Base-by-base conservation (phyloP, 2,329 filamentous ascomycete species). In the Hymenoscyphus fructigenus region DNA sequence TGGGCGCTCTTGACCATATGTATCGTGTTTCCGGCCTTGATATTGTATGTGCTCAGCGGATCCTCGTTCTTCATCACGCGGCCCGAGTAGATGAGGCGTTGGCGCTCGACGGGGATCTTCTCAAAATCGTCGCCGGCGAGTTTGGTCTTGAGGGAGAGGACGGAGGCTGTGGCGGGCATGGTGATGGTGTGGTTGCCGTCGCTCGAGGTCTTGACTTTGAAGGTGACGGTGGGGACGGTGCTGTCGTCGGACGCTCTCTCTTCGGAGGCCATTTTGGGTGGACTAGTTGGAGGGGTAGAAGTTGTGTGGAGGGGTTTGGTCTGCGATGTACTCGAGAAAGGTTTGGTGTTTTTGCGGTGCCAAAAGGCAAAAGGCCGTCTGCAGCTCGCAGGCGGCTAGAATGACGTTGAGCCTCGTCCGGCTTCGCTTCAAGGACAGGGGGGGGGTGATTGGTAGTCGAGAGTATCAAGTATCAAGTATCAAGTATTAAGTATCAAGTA, bases 161-260 rank as follows among this genome's bases (percentile, higher is more conserved):
- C 90, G 7, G 90, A 91, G 59, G 90, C 91, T 41, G 87, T 85
- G 70, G 90, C 85, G 65, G 90, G 79, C 75, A 98, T 88, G 64
- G 92, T 96, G 76, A 99, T 82, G 61, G 86, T 88, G 76, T 92
- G 93, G 78, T 91, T 92, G 76, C 86, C 88, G 76, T 97, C 93
- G 73, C 89, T 90, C n/a, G 92, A 93, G n/a, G 92, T 91, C 83
- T 98, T 99, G 79, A 99, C 89, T 81, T 93, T 95, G 86, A 99
- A 98, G 78, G 91, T 96, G 80, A 99, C 77, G 74, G 81, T 76
- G 70, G 83, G 77, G 66, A 85, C 83, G 72, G 81, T 77, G 44
- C n/a, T 50, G 6, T 50, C 44, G 44, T 50, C 89, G 76, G 89
- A 84, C 41, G 71, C 62, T 36, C 14, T 36, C 75, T 85, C 85